Evolutionary conservation across 73 alveolate species (phyloP), one percentile per base, ranked within the genome.

Genomic region (Stentor roeselii): DNA sequence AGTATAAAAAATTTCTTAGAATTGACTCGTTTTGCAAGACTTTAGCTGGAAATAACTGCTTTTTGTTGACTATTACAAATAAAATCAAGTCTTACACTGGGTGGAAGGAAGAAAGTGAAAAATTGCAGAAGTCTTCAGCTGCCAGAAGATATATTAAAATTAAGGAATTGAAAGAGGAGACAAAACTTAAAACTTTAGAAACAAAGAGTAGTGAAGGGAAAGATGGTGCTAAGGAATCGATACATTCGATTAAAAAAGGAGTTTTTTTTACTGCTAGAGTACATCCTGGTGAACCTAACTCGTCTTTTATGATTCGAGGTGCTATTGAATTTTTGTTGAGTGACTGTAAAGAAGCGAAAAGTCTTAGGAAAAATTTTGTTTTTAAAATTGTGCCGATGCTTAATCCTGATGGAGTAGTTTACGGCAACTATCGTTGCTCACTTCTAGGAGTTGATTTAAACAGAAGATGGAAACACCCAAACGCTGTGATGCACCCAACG

Each of bases 231-330:
- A 67, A 40, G 11, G 37, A n/a, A 67, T 34, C 27, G 14, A 67
- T 21, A 6, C 80, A 67, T 30, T 30, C 37, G 27, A 36, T 15
- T 36, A 83, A 82, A 74, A 91, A 91, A 88, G 89, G 91, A 82
- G 84, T 91, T 3, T 67, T 91, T 3, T 42, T 95, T 15, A 85
- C 95, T 1, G 88, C 96, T 0, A 84, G 99, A 59, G 96, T 92
- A 2, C 98, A 95, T 90, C 97, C 99, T 37, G 98, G 99, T 40
- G 99, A 95, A 84, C 83, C 98, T 3, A 89, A 91, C 36, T 86
- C 97, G 31, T 90, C 97, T 35, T 95, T 86, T 88, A 89, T 95
- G 14, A 84, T 91, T 35, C 95, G 94, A 83, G 99, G 99, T 1
- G 61, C 88, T 75, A 89, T 95, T 27, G 97, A 95, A 50, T 94